Evolutionary conservation across 306 rosid genomes (phyloP).

Genomic region (Nissolia schottii): DNA sequence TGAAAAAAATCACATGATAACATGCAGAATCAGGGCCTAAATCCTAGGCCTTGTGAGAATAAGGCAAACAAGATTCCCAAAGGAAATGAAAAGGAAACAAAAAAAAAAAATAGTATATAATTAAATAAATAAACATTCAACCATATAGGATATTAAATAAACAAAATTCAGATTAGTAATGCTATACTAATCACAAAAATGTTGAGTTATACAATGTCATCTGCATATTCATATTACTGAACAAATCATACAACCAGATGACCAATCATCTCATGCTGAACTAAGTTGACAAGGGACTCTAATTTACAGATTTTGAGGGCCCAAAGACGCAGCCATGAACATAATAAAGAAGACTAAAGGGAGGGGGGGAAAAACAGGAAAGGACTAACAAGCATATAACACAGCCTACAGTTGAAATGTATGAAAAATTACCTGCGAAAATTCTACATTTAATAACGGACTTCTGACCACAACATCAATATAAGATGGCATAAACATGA

Average conservation of each 20-base stretch:
- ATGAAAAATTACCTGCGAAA: constrained; percentile 69
- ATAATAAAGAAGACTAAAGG: neutral
- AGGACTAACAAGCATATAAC: neutral
- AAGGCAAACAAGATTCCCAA: constrained; percentile 8
- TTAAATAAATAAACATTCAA: neutral
- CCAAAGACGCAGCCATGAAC: constrained; percentile 19
- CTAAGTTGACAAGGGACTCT: neutral
- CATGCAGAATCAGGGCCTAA: neutral
- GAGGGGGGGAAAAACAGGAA: neutral
- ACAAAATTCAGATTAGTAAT: neutral
- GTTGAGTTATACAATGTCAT: neutral
- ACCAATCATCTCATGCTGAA: constrained; percentile 6
- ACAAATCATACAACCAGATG: neutral
- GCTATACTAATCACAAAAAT: constrained; percentile 1
- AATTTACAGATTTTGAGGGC: neutral
- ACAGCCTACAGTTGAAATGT: neutral
- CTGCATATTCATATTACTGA: neutral
- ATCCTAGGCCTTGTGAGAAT: neutral
- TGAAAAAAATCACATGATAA: neutral
- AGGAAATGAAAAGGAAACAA: constrained; percentile 3
- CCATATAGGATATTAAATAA: neutral
- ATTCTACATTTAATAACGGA: constrained; percentile 72
- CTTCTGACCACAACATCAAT: constrained; percentile 67
- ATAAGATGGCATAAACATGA: constrained; percentile 78
- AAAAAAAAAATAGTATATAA: too few species aligned